A percentile compares a stretch with the other conserved stretches of the same genome.
Conservation (phyloP, 805 yeast species). For the Saccharomyces eubayanus region DNA sequence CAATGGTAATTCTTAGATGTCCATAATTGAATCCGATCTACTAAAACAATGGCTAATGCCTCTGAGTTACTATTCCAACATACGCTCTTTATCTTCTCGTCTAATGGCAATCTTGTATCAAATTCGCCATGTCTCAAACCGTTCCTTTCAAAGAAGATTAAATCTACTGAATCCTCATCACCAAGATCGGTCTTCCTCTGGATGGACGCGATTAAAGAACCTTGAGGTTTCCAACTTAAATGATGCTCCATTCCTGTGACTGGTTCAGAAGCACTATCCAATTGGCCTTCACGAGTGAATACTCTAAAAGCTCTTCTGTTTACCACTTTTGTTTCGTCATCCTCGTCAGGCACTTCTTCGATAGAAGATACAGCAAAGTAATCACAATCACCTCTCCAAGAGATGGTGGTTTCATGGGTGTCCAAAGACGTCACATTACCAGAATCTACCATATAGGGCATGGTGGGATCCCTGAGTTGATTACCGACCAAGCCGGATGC, state of each 20-base stretch:
- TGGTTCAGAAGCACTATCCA: slow-evolving; percentile 83
- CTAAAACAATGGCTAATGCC: slow-evolving; percentile 58
- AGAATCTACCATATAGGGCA: slow-evolving; percentile 59
- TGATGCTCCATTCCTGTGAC: slow-evolving; percentile 70
- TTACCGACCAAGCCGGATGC: slow-evolving; percentile 59
- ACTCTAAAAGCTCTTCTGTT: slow-evolving; percentile 75
- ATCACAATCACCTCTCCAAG: slow-evolving; percentile 97
- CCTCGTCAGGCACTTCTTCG: slow-evolving; percentile 42
- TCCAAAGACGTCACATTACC: slow-evolving; percentile 60
- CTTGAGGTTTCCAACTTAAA: slow-evolving; percentile 86
- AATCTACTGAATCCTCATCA: slow-evolving; percentile 34
- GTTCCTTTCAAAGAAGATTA: slow-evolving; percentile 84
- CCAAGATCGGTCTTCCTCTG: slow-evolving; percentile 47
- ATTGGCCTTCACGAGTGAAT: slow-evolving; percentile 65
- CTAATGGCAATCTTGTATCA: slow-evolving; percentile 50
- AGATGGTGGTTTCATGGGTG: slow-evolving; percentile 38
- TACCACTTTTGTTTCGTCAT: slow-evolving; percentile 28
- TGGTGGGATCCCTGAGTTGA: slow-evolving; percentile 80
- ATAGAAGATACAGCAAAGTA: slow-evolving; percentile 61
- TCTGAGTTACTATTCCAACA: slow-evolving; percentile 82
- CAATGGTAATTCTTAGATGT: slow-evolving; percentile 88
- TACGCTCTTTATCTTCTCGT: slow-evolving; percentile 41
- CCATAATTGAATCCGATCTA: slow-evolving; percentile 74
- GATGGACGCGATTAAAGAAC: slow-evolving; percentile 74
- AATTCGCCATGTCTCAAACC: slow-evolving; percentile 90